These are phyloP conservation scores for Dittrichia graveolens DNA, from an alignment of 129 eudicot species.

Conservation along the genomic window DNA sequence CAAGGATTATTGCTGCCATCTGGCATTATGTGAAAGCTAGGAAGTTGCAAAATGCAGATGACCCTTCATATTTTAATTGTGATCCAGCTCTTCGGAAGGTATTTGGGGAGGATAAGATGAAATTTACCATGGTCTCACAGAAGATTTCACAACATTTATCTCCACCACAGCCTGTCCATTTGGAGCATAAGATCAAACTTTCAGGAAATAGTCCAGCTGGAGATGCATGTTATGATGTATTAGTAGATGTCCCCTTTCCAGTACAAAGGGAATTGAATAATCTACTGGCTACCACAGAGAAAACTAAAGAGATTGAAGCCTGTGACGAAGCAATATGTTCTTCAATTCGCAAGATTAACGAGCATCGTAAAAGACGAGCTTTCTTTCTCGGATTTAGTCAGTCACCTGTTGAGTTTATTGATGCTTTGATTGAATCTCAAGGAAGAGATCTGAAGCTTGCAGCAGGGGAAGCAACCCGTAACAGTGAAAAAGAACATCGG, in stretches of 20 bases:
- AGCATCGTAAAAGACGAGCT: slow-evolving; percentile 78
- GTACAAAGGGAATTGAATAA: slow-evolving; percentile 82
- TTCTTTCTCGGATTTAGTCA: slow-evolving; percentile 94
- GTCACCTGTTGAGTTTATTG: slow-evolving; percentile 85
- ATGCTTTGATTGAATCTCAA: slow-evolving; percentile 86
- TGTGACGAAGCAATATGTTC: slow-evolving; percentile 84
- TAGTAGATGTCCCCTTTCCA: slow-evolving; percentile 89
- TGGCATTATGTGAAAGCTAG: slow-evolving; percentile 96
- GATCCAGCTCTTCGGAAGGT: slow-evolving; percentile 83
- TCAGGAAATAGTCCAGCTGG: slow-evolving; percentile 86
- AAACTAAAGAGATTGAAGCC: slow-evolving; percentile 76
- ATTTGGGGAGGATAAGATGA: slow-evolving; percentile 77
- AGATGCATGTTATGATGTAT: slow-evolving; percentile 81
- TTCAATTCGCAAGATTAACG: slow-evolving; percentile 81
- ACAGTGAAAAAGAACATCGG: slow-evolving; percentile 74
- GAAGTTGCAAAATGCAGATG: slow-evolving; percentile 74
- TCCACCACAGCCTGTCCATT: slow-evolving; percentile 77
- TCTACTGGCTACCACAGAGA: slow-evolving; percentile 74
- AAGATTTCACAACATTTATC: slow-evolving; percentile 72
- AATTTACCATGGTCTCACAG: slow-evolving; percentile 72
- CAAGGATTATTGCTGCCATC: slow-evolving; percentile 79
- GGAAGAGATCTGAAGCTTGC: slow-evolving; percentile 74
- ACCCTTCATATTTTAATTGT: slow-evolving; percentile 79
- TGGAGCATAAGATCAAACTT: slow-evolving; percentile 80
- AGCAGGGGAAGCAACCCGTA: slow-evolving; percentile 73